Conservation (phyloP, 768 basidiomycete genomes). For the Clavaria fumosa region DNA sequence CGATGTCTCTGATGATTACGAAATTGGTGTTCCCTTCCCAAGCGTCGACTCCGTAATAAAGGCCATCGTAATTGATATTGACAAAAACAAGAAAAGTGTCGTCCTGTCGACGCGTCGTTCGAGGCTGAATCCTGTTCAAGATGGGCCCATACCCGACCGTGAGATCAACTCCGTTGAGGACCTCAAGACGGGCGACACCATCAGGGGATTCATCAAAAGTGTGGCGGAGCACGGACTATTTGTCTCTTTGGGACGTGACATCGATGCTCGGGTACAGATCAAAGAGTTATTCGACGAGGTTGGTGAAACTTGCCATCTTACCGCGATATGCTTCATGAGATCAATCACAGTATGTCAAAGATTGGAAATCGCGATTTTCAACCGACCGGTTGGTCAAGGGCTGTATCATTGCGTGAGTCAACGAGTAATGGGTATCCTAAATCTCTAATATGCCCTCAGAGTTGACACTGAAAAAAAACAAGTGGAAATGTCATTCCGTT, state of each 20-base stretch:
- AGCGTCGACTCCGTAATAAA: conserved; percentile 50
- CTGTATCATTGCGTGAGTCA: conserved; percentile 56
- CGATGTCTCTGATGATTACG: conserved; percentile 71
- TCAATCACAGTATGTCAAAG: conserved; percentile 70
- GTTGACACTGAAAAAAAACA: conserved; percentile 56
- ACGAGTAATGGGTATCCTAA: not conserved
- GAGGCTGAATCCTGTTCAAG: conserved; percentile 38
- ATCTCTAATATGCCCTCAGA: conserved; percentile 24
- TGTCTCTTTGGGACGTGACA: conserved; percentile 65
- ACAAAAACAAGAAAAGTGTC: conserved; percentile 49
- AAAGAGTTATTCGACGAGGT: conserved; percentile 83
- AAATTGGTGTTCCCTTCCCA: conserved; percentile 38
- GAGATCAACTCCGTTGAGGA: conserved; percentile 50
- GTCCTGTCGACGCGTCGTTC: conserved; percentile 74
- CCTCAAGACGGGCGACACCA: conserved; percentile 53
- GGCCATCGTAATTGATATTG: conserved; percentile 54
- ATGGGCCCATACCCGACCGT: conserved; percentile 39
- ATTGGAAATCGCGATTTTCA: conserved; percentile 78
- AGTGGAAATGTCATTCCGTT: conserved; percentile 83
- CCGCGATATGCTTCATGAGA: not conserved
- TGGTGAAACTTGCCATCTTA: conserved; percentile 15
- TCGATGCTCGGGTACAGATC: conserved; percentile 89
- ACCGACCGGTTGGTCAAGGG: conserved; percentile 78
- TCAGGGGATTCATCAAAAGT: conserved; percentile 84
- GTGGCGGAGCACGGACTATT: conserved; percentile 81